Percentiles rank a stretch among this genome's conserved stretches.
Conservation (phyloP, 768 basidiomycete genomes). For the Saitozyma podzolica region DNA sequence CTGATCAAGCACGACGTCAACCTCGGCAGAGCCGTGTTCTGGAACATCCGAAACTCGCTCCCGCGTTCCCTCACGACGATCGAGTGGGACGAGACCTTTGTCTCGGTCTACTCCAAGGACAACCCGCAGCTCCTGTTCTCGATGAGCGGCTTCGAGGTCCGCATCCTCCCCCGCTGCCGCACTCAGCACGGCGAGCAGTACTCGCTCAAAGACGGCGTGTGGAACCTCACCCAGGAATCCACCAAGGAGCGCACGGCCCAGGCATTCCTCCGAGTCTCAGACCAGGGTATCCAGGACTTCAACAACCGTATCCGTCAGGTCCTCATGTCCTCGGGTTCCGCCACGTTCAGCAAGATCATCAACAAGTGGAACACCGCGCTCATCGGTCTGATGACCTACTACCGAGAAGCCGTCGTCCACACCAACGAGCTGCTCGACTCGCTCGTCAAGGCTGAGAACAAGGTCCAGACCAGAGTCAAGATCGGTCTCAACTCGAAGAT, state of each 20-base stretch:
- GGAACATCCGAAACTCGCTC: slow-evolving; percentile 97
- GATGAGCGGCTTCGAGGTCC: slow-evolving; percentile 98
- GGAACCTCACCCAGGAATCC: slow-evolving; percentile 96
- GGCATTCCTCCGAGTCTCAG: slow-evolving; percentile 95
- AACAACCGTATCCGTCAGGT: slow-evolving; percentile 92
- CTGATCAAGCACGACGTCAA: slow-evolving; percentile 99
- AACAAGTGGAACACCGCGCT: slow-evolving; percentile 37
- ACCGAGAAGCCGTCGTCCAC: slow-evolving; percentile 95
- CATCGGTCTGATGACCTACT: slow-evolving; percentile 85
- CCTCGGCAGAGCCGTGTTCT: slow-evolving; percentile 94
- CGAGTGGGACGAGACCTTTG: slow-evolving; percentile 98
- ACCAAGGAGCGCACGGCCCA: slow-evolving; percentile 97
- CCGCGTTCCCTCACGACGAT: slow-evolving; percentile 96
- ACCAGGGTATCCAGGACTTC: slow-evolving; percentile 95
- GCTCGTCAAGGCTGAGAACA: slow-evolving; percentile 98
- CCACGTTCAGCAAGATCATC: slow-evolving; percentile 98
- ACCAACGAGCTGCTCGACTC: slow-evolving; percentile 94
- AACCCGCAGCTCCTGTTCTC: slow-evolving; percentile 97
- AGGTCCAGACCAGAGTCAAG: slow-evolving; percentile 99
- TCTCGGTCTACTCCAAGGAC: slow-evolving; percentile 94
- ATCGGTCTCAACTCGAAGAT: slow-evolving; percentile 99
- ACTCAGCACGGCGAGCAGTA: slow-evolving; percentile 96
- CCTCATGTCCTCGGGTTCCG: slow-evolving; percentile 96
- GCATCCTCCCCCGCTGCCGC: slow-evolving; percentile 93
- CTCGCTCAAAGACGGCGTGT: slow-evolving; percentile 91